Conservation (phyloP, 192 early-diverging fungal species). For the Lunasporangiospora selenospora region DNA sequence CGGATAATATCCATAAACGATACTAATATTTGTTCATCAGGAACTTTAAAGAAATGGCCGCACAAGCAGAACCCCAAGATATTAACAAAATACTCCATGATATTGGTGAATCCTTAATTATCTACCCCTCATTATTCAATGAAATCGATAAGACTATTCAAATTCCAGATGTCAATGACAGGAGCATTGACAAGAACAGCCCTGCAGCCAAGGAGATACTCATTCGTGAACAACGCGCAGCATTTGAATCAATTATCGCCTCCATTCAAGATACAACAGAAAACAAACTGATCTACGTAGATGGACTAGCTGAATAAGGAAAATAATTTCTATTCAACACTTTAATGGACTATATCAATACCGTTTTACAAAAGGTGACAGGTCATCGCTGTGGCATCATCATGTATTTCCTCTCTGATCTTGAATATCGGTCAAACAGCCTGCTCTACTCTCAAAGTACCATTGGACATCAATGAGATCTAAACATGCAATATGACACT, state of each 20-base stretch:
- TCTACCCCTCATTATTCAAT: neutral
- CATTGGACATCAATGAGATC: too few relatives aligned
- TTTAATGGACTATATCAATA: slow-evolving; percentile 6
- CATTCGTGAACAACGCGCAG: slow-evolving; percentile 1
- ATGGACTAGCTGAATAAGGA: slow-evolving; percentile 23
- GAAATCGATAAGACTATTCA: neutral
- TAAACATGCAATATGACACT: too few relatives aligned
- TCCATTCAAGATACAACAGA: neutral
- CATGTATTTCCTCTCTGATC: too few relatives aligned
- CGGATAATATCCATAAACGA: slow-evolving; percentile 3
- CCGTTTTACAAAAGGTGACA: too few relatives aligned
- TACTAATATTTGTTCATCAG: neutral
- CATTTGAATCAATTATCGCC: neutral
- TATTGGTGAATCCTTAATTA: neutral
- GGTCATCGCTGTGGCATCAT: too few relatives aligned
- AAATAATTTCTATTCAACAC: slow-evolving; percentile 33
- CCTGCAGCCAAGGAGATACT: neutral
- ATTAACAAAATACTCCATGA: neutral
- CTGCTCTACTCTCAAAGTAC: too few relatives aligned
- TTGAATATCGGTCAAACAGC: too few relatives aligned
- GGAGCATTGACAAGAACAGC: neutral
- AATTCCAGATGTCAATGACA: neutral
- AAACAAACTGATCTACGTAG: slow-evolving; percentile 10
- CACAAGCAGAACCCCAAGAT: neutral
- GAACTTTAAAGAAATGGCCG: neutral